Evolutionary conservation across 371 early-diverging fungal species (phyloP).

Genomic region (Mortierella sp.): DNA sequence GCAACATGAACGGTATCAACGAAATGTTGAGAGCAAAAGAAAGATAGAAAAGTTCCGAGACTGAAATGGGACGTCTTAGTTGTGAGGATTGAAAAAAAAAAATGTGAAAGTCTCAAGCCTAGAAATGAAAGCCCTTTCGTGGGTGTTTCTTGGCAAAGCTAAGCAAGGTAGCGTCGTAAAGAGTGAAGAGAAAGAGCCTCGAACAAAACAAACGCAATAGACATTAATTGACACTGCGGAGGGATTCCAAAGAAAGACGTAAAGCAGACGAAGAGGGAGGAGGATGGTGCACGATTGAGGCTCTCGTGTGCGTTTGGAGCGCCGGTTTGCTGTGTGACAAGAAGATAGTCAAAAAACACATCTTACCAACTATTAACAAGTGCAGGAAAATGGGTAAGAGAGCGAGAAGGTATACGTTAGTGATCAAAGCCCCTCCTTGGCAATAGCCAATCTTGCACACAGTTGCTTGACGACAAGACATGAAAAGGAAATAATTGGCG

Average conservation of each 20-base stretch:
- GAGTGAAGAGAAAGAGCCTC: not conserved
- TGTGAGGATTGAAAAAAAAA: not conserved
- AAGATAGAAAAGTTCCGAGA: not conserved
- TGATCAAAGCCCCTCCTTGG: not conserved
- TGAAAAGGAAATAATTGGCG: not conserved
- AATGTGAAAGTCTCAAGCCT: not conserved
- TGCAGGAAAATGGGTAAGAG: not conserved
- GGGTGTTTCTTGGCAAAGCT: not conserved
- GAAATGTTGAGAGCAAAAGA: not conserved
- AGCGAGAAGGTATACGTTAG: not conserved
- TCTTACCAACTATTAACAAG: constrained; percentile 15
- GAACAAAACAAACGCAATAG: not conserved
- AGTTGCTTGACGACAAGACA: not conserved
- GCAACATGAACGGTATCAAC: not conserved
- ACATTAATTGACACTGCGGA: not conserved
- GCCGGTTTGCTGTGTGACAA: not conserved
- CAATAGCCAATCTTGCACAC: not conserved
- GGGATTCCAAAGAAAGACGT: not conserved
- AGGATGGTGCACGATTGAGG: not conserved
- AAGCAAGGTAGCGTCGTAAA: not conserved
- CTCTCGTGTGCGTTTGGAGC: not conserved
- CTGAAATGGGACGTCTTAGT: not conserved
- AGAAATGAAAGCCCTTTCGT: too few relatives aligned
- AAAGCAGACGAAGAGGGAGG: not conserved
- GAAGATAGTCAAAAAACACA: not conserved